Evolutionary conservation across 2,329 filamentous ascomycete genomes (phyloP).

Genomic region (Geosmithia putterillii): DNA sequence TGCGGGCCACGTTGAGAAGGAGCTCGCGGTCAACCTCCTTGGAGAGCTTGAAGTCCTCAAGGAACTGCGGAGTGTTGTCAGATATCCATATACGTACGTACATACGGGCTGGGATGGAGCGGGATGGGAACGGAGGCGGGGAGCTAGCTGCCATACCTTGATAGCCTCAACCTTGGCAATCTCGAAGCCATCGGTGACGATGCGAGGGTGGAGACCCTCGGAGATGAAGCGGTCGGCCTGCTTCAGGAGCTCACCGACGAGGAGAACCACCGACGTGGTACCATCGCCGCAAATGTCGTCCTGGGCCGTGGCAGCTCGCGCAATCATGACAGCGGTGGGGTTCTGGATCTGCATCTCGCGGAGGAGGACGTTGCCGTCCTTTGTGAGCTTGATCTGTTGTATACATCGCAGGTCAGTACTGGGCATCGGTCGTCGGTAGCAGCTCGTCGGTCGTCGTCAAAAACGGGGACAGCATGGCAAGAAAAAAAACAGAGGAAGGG

Average conservation of each 20-base stretch:
- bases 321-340: constrained; percentile 82
- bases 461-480: too few relatives aligned
- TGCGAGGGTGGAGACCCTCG: constrained; percentile 90
- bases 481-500: constrained; percentile 7
- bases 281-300: constrained; percentile 98
- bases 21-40: constrained; percentile 88
- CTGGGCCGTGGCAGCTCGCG: constrained; percentile 81
- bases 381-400: constrained; percentile 87
- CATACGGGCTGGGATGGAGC: background rate
- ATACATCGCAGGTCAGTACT: too few relatives aligned
- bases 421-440: too few relatives aligned
- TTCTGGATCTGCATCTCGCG: constrained; percentile 92
- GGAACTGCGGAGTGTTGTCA: constrained; percentile 47
- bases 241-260: constrained; percentile 95
- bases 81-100: background rate
- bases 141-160: constrained; percentile 42
- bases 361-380: constrained; percentile 84
- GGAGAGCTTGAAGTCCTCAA: constrained; percentile 84
- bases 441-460: too few relatives aligned
- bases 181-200: constrained; percentile 96
- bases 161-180: constrained; percentile 88
- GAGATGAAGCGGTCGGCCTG: constrained; percentile 94
- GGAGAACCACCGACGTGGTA: constrained; percentile 87
- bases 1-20: constrained; percentile 82
- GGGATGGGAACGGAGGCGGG: constrained; percentile 4